Conservation (phyloP, 2,329 filamentous ascomycete species). For the Aspergillus tamarii region DNA sequence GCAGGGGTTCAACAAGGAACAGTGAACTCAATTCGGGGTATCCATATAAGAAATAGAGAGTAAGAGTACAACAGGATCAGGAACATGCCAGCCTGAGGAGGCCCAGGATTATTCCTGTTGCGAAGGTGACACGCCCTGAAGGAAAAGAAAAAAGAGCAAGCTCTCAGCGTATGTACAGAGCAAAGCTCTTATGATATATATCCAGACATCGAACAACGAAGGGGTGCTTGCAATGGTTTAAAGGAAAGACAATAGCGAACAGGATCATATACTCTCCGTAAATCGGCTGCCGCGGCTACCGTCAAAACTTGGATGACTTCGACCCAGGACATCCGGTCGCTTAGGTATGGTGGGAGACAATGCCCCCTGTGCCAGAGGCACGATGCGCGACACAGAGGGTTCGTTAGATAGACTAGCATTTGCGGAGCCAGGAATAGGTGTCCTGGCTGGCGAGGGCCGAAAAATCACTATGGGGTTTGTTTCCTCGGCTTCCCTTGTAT, state of each 20-base stretch:
- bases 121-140: not conserved
- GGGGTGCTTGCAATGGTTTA: conserved; percentile 1
- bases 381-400: conserved; percentile 26
- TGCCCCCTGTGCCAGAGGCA: conserved; percentile 31
- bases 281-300: conserved; percentile 52
- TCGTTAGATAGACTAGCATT: conserved; percentile 30
- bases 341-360: conserved; percentile 30
- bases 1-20: conserved; percentile 11
- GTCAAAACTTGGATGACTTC: conserved; percentile 46
- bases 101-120: not conserved
- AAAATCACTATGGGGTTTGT: conserved; percentile 37
- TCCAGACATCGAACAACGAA: conserved; percentile 2
- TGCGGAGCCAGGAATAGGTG: conserved; percentile 44
- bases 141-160: not conserved
- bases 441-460: conserved; percentile 48
- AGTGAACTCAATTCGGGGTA: conserved; percentile 16
- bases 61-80: conserved; percentile 17
- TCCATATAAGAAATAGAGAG: conserved; percentile 13
- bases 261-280: conserved; percentile 39
- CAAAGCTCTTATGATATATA: conserved; percentile 24
- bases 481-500: conserved; percentile 36
- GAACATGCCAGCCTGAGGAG: conserved; percentile 6
- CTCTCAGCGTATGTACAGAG: conserved; percentile 15
- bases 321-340: conserved; percentile 45
- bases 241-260: conserved; percentile 15